phyloP scores from a whole-genome alignment of 257 asterid genomes.

The Craterostigma plantagineum region DNA sequence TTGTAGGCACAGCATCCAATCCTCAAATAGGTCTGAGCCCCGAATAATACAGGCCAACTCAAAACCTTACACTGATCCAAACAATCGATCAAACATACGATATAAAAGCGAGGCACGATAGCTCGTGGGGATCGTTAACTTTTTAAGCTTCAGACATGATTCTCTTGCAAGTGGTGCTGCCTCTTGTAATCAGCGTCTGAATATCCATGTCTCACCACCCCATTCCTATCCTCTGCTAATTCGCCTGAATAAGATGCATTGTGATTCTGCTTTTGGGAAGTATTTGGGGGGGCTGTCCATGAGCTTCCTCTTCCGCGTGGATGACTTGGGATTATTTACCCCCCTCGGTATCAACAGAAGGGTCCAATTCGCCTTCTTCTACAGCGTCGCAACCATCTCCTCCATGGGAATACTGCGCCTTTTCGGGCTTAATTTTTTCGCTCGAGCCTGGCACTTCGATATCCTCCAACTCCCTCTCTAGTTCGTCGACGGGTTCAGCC shows the following conservation, averaged over 20 bases:
- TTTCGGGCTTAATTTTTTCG: slow-evolving; percentile 24
- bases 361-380: slow-evolving; percentile 69
- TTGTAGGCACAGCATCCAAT: too few species aligned
- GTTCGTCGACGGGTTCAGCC: slow-evolving; percentile 44
- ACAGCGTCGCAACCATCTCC: slow-evolving; percentile 29
- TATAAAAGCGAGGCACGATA: too few species aligned
- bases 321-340: slow-evolving; percentile 33
- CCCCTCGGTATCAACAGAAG: slow-evolving; percentile 24
- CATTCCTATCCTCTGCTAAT: slow-evolving; percentile 28
- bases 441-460: slow-evolving; percentile 42
- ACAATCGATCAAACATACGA: too few species aligned
- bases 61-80: too few species aligned
- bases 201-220: slow-evolving; percentile 3
- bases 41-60: too few species aligned
- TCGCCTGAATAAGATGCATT: too few species aligned
- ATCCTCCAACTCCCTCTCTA: slow-evolving; percentile 65
- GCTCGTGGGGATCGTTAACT: too few species aligned
- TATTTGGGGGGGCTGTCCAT: slow-evolving; percentile 32
- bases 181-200: slow-evolving; percentile 1
- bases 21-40: too few species aligned
- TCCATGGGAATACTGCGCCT: neutral
- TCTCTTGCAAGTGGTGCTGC: slow-evolving; percentile 1
- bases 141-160: neutral
- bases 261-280: slow-evolving; percentile 12
- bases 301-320: slow-evolving; percentile 34